Conservation (phyloP, 1,284 basidiomycete species). For the Cystobasidium sp. region DNA sequence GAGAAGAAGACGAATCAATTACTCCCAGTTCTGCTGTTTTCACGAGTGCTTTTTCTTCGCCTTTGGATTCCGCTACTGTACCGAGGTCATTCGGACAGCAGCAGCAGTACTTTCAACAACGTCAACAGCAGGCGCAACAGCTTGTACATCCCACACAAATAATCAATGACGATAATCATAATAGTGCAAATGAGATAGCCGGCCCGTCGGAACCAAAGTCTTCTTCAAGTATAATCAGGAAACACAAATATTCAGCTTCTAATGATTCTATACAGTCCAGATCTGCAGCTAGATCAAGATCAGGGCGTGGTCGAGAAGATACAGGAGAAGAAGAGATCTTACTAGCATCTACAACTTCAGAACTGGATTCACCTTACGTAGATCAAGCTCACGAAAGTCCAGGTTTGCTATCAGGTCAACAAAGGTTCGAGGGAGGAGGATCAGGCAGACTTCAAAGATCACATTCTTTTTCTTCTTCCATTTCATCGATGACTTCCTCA, state of each 20-base stretch:
- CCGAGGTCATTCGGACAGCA: constrained; percentile 8
- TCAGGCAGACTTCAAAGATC: not conserved
- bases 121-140: not conserved
- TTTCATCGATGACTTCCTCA: constrained; percentile 7
- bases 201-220: no score
- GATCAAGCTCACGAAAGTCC: not conserved
- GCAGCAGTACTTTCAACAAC: not conserved
- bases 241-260: not conserved
- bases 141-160: no score
- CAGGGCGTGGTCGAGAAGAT: not conserved
- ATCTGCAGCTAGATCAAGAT: not conserved
- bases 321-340: constrained; percentile 14
- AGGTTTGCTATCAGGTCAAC: not conserved
- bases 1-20: not conserved
- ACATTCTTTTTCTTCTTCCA: not conserved
- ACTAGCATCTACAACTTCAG: not conserved
- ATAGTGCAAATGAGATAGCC: no score
- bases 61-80: constrained; percentile 8
- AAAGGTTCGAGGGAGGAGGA: not conserved
- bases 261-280: constrained; percentile 8
- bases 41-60: constrained; percentile 13
- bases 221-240: not conserved
- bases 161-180: no score
- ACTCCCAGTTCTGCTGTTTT: not conserved
- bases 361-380: not conserved